Base-by-base conservation (phyloP, 768 basidiomycete species). In the Suillus cothurnatus region DNA sequence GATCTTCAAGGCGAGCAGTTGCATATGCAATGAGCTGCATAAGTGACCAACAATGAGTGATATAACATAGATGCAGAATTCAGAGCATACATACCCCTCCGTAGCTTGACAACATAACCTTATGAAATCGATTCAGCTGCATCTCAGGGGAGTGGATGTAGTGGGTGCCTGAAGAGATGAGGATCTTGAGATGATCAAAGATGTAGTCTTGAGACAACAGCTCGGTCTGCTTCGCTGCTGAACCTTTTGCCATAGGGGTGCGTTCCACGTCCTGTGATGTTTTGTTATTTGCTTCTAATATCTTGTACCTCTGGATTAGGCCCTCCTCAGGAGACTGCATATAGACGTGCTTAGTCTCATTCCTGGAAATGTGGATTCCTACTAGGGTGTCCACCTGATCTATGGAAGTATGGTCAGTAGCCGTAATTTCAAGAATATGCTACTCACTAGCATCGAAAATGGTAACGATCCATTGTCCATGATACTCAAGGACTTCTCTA, bases 201-300 rank as follows among this genome's bases (percentile, higher is more conserved):
- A 61, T 19, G 15, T 39, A 61, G 60, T 61, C 60, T 23, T 61
- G 60, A 21, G 36, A 36, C 19, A 61, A 43, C 43, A 61, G 31
- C n/a, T 39, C 60, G 5, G 21, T 31, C 43, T 61, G 41, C 28
- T 61, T 61, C 9, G 36, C 36, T 28, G 31, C 43, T 39, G 60
- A 26, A 45, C 60, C 43, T 31, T 45, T 61, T n/a, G 43, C 31
- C 60, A 31, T 61, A 12, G 60, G n/a, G 34, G 15, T 45, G 28
- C n/a, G 19, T 61, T 58, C 39, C 3, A 61, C 41, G 41, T 61
- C 19, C 31, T 9, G 41, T 5, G 9, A 28, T n/a, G 60, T 61
- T 43, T n/a, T 31, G 21, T 43, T n/a, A 5, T 39, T 28, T 21
- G 41, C 36, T 21, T 39, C 31, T 11, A 61, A 11, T 21, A 31